Evolutionary conservation across 176 grass and related monocot species (phyloP), one percentile per base, ranked within the genome.

Genomic region (Carex littledalei): DNA sequence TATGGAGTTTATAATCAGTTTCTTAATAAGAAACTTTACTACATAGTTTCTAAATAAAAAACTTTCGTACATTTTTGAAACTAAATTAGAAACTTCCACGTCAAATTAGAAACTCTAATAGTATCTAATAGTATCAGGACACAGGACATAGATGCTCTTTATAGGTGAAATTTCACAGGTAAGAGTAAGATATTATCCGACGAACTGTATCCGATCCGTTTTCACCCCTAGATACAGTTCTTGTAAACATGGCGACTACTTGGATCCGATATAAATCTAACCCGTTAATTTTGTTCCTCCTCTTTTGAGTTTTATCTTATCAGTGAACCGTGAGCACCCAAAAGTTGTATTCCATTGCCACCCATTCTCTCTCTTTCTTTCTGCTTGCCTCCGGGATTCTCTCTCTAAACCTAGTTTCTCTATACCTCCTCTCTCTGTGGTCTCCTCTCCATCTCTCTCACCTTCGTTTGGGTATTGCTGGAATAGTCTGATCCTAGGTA

Each of bases 361-460:
- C 81, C 62, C 62, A 83, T 68, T 83, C 81, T 83, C 81, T 68
- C 22, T 83, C 81, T 68, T 83, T 4, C 61, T 47, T 82, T 82
- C 60, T 31, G 6, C 77, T 80, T 20, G 45, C 78, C 78, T 81
- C 53, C 16, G 11, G 16, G 24, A 43, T 83, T 83, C 79, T 65
- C 59, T 82, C 59, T 65, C 59, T 67, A 39, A 81, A 81, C 56
- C 78, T 41, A 81, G 31, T 81, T 63, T 37, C 78, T 80, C 78
- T 62, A 3, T 56, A 50, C 73, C 20, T 52, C 39, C 54, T 45
- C 22, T 15, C 39, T 17, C 22, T n/a, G 14, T 68, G 0, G 66
- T 54, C 18, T 62, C 78, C 18, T 29, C 56, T 39, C 58, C 8
- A 10, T 34, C 29, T 67, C 63, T 15, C 74, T 15, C 74, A 7